Base-by-base conservation (phyloP, 2,329 filamentous ascomycete genomes). In the Aspergillus pseudonomiae region DNA sequence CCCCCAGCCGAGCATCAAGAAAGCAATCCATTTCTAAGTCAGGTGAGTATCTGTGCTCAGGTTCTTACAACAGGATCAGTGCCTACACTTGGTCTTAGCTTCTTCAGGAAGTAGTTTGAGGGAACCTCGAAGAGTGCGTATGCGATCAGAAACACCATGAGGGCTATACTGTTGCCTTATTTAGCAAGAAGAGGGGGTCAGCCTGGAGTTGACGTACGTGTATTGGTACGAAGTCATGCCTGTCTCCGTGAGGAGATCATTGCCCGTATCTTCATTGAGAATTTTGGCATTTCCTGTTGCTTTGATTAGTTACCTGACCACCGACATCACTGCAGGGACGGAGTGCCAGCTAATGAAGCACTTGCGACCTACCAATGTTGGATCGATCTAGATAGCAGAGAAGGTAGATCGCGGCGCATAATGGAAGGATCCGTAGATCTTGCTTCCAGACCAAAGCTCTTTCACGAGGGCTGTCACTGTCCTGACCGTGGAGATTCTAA, bases 331-430 rank as follows among this genome's bases (percentile, higher is more conserved):
- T 21, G 28, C n/a, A 26, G 52, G 26, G 24, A 26, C 4, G 2
- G n/a, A 55, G 36, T 16, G n/a, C 6, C 26, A 28, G 19, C 7
- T 11, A 39, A 9, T 24, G n/a, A 19, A 36, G n/a, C 14, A 21
- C 21, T 55, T 12, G 21, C 19, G 11, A 65, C 69, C 54, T 62
- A 81, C 88, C 88, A 62, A 91, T 91, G 74, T 91, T 91, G 61
- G 86, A 85, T 50, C 87, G 82, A 75, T 91, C 89, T 28, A 91
- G 83, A 73, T 89, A 91, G 75, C 86, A 89, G 26, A 91, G 82
- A 53, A 91, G 81, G 74, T 90, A 92, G 57, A 91, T 89, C 59
- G 75, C 79, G 7, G 86, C 85, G n/a, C 82, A 86, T 16, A 91
- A 77, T 1, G 89, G 88, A 16, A 91, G 79, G 62, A 91, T 89